A percentile compares a stretch with the other conserved stretches of the same genome.
Evolutionary conservation across 345 rosid genomes (phyloP).

Genomic region (Populus tremula): DNA sequence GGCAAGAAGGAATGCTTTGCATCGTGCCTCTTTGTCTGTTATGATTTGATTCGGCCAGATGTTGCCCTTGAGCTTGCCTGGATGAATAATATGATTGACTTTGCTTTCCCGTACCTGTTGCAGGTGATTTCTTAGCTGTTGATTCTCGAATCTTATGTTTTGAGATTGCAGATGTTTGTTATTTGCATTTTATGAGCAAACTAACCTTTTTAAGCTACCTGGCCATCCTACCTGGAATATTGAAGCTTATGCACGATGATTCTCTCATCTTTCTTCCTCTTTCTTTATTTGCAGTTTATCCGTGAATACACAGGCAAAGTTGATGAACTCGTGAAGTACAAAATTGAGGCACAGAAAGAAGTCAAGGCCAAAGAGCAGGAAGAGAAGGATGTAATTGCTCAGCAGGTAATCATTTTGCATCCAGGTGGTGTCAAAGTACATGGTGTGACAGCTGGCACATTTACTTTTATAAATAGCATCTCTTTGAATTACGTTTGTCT

Average conservation of each 20-base stretch:
- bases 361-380: constrained; percentile 67
- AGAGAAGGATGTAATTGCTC: constrained; percentile 75
- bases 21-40: constrained; percentile 89
- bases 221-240: not conserved
- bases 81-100: constrained; percentile 85
- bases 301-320: constrained; percentile 79
- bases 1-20: constrained; percentile 94
- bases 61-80: constrained; percentile 86
- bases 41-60: constrained; percentile 77
- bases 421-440: not conserved
- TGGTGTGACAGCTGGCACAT: not conserved
- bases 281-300: constrained; percentile 48
- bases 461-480: too few species aligned
- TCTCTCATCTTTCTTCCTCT: not conserved
- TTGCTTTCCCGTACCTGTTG: constrained; percentile 67
- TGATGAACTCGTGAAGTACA: constrained; percentile 78
- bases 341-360: constrained; percentile 63
- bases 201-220: not conserved
- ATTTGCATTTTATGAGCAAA: not conserved
- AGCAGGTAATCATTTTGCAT: constrained; percentile 53
- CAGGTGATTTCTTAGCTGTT: constrained; percentile 12
- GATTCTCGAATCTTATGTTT: not conserved
- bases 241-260: not conserved
- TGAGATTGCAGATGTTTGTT: not conserved
- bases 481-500: not conserved